phyloP scores from a whole-genome alignment of 768 basidiomycete genomes.

The Dentipellis fragilis region DNA sequence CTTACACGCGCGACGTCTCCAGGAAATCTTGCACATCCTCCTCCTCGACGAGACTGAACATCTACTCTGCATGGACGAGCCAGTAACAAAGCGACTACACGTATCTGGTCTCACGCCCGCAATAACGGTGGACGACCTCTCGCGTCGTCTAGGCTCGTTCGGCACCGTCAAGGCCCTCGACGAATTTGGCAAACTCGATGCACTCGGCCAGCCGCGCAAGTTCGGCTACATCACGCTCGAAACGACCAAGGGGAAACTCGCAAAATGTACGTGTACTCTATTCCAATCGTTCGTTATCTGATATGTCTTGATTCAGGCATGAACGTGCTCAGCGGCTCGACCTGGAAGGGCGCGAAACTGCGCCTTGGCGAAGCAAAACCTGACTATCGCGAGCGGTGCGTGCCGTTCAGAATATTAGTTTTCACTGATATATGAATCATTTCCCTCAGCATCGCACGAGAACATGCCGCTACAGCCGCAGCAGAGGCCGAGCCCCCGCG shows the following conservation, averaged over 20 bases:
- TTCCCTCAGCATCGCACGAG: conserved; percentile 23
- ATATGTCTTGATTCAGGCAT: conserved; percentile 35
- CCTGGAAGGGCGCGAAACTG: conserved; percentile 82
- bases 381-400: conserved; percentile 56
- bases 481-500: conserved; percentile 26
- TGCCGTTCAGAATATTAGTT: neutral
- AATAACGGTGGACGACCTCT: conserved; percentile 48
- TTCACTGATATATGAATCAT: neutral
- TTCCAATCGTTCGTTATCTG: neutral
- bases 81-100: conserved; percentile 51
- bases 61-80: neutral
- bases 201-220: conserved; percentile 53
- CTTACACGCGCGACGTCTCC: too few species aligned
- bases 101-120: conserved; percentile 68
- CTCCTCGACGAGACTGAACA: too few species aligned
- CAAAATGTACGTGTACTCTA: conserved; percentile 43
- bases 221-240: conserved; percentile 71
- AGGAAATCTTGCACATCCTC: neutral
- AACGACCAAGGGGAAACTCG: conserved; percentile 45
- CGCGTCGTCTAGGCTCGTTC: conserved; percentile 48
- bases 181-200: conserved; percentile 57
- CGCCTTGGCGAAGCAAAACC: conserved; percentile 79
- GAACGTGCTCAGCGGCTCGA: conserved; percentile 68
- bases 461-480: conserved; percentile 21
- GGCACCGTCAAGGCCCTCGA: conserved; percentile 61